Evolutionary conservation across 352 stramenopile species (phyloP).

Genomic region (Pythium insidiosum): DNA sequence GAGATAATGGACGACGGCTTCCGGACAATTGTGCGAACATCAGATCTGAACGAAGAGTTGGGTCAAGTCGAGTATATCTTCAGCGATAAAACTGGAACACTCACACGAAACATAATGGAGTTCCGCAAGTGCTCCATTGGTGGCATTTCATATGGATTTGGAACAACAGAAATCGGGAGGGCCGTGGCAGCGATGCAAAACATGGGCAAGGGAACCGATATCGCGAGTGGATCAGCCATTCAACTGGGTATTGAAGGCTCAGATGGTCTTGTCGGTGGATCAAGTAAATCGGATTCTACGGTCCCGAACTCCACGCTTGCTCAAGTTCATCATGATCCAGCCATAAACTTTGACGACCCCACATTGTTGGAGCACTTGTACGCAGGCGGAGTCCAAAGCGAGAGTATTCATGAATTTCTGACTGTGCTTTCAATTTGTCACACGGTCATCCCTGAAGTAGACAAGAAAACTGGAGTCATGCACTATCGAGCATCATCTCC

Average conservation of each 20-base stretch:
- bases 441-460: conserved; percentile 55
- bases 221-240: too few species aligned
- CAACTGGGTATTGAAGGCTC: conserved; percentile 1
- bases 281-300: too few species aligned
- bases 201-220: too few species aligned
- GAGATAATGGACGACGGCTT: conserved; percentile 83
- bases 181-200: conserved; percentile 78
- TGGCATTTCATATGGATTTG: conserved; percentile 76
- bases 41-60: conserved; percentile 90
- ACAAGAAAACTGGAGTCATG: conserved; percentile 45
- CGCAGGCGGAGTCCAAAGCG: conserved; percentile 20
- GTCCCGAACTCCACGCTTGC: conserved; percentile 20
- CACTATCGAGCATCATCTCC: conserved; percentile 46
- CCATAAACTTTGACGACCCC: conserved; percentile 52
- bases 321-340: conserved; percentile 41
- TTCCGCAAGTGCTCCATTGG: conserved; percentile 90
- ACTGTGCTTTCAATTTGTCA: conserved; percentile 51
- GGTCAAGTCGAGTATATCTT: conserved; percentile 98
- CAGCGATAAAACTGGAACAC: conserved; percentile 97
- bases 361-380: conserved; percentile 24
- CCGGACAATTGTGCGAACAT: conserved; percentile 67
- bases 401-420: conserved; percentile 50
- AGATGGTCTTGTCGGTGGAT: conserved; percentile 1
- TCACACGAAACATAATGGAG: conserved; percentile 98
- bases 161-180: conserved; percentile 89